Evolutionary conservation across 176 grass and related monocot genomes (phyloP).

Genomic region (Cenchrus fungigraminus): DNA sequence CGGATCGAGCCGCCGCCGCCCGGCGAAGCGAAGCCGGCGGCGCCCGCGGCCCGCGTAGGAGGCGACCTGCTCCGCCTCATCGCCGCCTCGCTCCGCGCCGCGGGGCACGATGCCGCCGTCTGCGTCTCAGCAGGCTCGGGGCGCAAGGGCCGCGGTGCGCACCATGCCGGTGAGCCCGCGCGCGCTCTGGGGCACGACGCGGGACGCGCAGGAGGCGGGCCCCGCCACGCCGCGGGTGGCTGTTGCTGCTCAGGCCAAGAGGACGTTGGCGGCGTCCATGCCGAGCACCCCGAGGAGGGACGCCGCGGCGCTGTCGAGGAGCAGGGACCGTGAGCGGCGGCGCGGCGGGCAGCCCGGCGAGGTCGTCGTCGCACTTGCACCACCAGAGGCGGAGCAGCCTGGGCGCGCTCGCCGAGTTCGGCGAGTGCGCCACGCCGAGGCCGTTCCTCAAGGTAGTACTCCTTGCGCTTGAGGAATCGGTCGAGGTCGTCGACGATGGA

Average conservation of each 20-base stretch:
- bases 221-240: background rate
- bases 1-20: no score
- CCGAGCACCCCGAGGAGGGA: constrained; percentile 42
- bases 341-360: background rate
- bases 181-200: background rate
- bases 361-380: background rate
- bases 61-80: no score
- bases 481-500: constrained; percentile 42
- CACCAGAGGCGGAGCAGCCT: constrained; percentile 52
- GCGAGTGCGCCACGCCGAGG: constrained; percentile 34
- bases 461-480: constrained; percentile 16
- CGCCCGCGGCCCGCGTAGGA: no score
- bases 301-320: constrained; percentile 21
- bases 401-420: background rate
- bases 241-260: constrained; percentile 1
- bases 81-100: no score
- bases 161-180: constrained; percentile 15
- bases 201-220: constrained; percentile 19
- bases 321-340: constrained; percentile 34
- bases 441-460: constrained; percentile 50
- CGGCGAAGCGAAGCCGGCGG: no score
- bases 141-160: background rate
- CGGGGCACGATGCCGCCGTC: no score
- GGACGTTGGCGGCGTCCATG: background rate
- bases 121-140: background rate